Evolutionary conservation across 352 stramenopile species (phyloP).

Genomic region (Salisapilia sapeloensis): DNA sequence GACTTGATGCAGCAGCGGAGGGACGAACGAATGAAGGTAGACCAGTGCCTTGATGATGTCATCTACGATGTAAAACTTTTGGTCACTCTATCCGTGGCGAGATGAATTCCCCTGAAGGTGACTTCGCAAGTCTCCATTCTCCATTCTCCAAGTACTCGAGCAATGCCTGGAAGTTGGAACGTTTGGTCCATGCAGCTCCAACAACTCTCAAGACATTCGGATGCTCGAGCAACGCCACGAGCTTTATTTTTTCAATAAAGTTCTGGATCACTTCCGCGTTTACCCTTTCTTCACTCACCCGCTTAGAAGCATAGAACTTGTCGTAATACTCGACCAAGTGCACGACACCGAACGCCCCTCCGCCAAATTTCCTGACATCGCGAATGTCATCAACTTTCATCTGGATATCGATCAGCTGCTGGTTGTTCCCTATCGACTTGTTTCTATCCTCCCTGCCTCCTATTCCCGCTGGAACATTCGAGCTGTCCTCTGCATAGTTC

Average conservation of each 20-base stretch:
- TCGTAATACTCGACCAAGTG: constrained; percentile 11
- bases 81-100: too few species aligned
- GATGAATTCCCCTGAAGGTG: too few species aligned
- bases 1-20: neutral
- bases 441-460: too few species aligned
- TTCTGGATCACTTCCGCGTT: constrained; percentile 1
- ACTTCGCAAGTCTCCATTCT: too few species aligned
- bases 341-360: constrained; percentile 5
- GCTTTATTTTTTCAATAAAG: constrained; percentile 17
- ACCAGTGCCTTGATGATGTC: constrained; percentile 5
- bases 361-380: constrained; percentile 7
- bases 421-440: constrained; percentile 6
- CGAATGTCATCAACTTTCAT: constrained; percentile 7
- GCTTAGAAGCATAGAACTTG: constrained; percentile 8
- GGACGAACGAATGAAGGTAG: constrained; percentile 4
- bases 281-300: constrained; percentile 3
- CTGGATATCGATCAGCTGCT: constrained; percentile 5
- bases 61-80: neutral
- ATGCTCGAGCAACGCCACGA: constrained; percentile 7
- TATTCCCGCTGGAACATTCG: too few species aligned
- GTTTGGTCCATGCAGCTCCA: constrained; percentile 9
- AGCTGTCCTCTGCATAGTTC: too few species aligned
- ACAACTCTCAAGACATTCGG: constrained; percentile 11
- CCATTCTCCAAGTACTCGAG: constrained; percentile 3
- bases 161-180: constrained; percentile 3